Evolutionary conservation across 2,329 filamentous ascomycete species (phyloP), one percentile per base, ranked within the genome.

Genomic region (Beauveria rudraprayagi): DNA sequence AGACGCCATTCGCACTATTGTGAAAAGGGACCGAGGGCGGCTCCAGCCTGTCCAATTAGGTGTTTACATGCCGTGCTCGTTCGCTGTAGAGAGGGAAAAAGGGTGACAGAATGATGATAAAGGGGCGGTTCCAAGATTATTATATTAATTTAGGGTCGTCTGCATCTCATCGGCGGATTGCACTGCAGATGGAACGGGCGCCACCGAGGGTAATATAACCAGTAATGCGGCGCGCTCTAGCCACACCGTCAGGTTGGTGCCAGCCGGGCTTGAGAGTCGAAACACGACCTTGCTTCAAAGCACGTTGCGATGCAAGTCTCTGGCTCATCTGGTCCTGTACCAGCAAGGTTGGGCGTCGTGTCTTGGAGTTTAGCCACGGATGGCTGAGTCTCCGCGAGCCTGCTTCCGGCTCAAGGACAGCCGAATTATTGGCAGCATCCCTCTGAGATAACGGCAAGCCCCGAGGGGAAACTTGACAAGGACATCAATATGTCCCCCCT

Each of bases 171-270:
- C 30, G 41, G 54, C 53, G 51, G 54, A 28, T 56, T 34, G 28
- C 41, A 37, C 24, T 16, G 26, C n/a, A 37, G 37, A 58, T 51
- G 56, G 56, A 51, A 22, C 40, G 34, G 47, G 47, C 56, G 56
- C 56, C 34, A 58, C 56, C 56, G 34, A 58, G 44, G 22, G 56
- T 58, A 58, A 58, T 58, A 58, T 51, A 14, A 34, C 30, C 30
- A 34, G 30, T 41, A 58, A 58, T 58, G 46, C 56, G 17, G n/a
- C 1, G n/a, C 1, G 46, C 56, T 58, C 34, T 37, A 37, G 11
- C 34, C 11, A 37, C 34, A 37, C 11, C 34, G 11, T 37, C 34
- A 11, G 34, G 34, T 37, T 37, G 34, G 34, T 5, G 34, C 34
- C 34, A 37, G 34, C 11, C 11, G 11, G 34, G 34, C 34, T 37